These are phyloP conservation scores for Talaromyces sp. DNA, from an alignment of 2,329 filamentous ascomycete species.

Conservation along the genomic window DNA sequence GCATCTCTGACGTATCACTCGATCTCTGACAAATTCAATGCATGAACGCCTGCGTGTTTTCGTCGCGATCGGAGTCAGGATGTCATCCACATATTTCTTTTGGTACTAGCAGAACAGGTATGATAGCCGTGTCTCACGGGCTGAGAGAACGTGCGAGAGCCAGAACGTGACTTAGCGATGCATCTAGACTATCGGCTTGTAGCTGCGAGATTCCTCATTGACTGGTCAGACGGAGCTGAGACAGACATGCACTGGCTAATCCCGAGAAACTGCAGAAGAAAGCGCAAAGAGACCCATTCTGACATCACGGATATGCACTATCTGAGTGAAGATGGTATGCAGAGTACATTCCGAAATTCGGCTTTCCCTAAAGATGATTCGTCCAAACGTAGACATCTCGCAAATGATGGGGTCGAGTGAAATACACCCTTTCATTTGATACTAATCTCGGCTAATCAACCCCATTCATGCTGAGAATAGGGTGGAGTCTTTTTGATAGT, in stretches of 20 bases:
- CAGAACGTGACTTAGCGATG: neutral
- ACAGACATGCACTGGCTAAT: neutral
- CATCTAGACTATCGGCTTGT: neutral
- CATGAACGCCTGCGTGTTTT: neutral
- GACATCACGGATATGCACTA: neutral
- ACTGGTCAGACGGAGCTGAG: neutral
- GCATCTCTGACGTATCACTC: neutral
- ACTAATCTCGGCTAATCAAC: neutral
- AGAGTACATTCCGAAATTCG: neutral
- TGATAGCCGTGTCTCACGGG: neutral
- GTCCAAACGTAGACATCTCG: neutral
- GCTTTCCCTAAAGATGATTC: neutral
- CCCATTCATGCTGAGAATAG: neutral
- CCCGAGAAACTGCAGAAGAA: neutral
- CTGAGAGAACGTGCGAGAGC: neutral
- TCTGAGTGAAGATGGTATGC: constrained; percentile 1
- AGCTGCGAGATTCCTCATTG: neutral
- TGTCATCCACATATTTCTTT: neutral
- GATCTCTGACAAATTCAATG: neutral
- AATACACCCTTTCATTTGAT: neutral
- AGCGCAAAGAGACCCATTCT: neutral
- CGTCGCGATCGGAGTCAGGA: neutral
- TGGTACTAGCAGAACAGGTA: neutral
- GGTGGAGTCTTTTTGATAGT: neutral
- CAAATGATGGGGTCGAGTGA: neutral